Conservation (phyloP, 164 flowering plant species). For the grape (Vitis vinifera) region ASM3070453v1 NC_081811.1:22411001-22411500, state of each 20-base stretch:
- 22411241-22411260: not conserved
- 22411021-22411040: too few species aligned
- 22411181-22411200: not conserved
- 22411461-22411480: too few species aligned
- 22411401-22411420: not conserved
- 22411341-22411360: too few species aligned
- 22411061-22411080: too few species aligned
- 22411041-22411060: too few species aligned
- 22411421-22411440: not conserved
- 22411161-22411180: not conserved
- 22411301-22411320: not conserved
- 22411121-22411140: too few species aligned
- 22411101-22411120: too few species aligned
- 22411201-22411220: not conserved
- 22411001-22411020: too few species aligned
- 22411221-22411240: not conserved
- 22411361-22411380: not conserved
- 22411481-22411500: not conserved
- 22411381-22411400: not conserved
- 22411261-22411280: not conserved
- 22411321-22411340: too few species aligned
- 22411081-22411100: too few species aligned
- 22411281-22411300: not conserved
- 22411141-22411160: too few species aligned
- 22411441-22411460: not conserved